Evolutionary conservation across 2,329 filamentous ascomycete genomes (phyloP), one percentile per base, ranked within the genome.

Genomic region (Nemania diffusa): DNA sequence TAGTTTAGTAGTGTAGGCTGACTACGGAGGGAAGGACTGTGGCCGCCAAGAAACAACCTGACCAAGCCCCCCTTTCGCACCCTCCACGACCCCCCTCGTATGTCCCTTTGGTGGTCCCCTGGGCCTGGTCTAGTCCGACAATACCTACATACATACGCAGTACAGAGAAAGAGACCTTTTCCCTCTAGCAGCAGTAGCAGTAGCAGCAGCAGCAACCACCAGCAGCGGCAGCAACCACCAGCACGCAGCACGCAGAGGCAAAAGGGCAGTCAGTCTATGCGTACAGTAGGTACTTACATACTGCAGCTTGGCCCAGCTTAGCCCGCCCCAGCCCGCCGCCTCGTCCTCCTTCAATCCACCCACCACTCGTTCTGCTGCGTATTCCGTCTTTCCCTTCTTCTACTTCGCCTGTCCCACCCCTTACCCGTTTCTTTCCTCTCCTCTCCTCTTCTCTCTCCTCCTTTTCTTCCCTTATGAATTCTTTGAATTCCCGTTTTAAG

Each of bases 401-500:
- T 26, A 46, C 29, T 42, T 50, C 56, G 42, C 59, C 50, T 26
- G 24, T 60, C 42, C 34, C 51, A 34, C 56, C 37, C 58, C 40
- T 34, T 55, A 40, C 44, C 57, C 58, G 26, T 26, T 57, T 56
- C 64, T 62, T 72, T 72, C 65, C 70, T 69, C 69, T 69, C 63
- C 32, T 60, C 64, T 59, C 51, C 53, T 51, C 62, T 48, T 64
- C 58, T 64, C 61, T 63, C 68, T 58, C 69, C 69, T 56, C 70
- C 67, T 67, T 70, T 69, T 64, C 64, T 37, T 72, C 72, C 81
- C 84, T 82, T 85, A 92, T 92, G 90, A 92, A 88, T 87, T 92
- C 89, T 86, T 87, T 92, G 88, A 92, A 92, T 85, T 88, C 88
- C 80, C 89, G 91, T 82, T 88, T 93, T 81, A 92, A 92, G 85